A percentile compares a stretch with the other conserved stretches of the same genome.
Conservation (phyloP, 2,329 filamentous ascomycete genomes). For the Colletotrichum truncatum region DNA sequence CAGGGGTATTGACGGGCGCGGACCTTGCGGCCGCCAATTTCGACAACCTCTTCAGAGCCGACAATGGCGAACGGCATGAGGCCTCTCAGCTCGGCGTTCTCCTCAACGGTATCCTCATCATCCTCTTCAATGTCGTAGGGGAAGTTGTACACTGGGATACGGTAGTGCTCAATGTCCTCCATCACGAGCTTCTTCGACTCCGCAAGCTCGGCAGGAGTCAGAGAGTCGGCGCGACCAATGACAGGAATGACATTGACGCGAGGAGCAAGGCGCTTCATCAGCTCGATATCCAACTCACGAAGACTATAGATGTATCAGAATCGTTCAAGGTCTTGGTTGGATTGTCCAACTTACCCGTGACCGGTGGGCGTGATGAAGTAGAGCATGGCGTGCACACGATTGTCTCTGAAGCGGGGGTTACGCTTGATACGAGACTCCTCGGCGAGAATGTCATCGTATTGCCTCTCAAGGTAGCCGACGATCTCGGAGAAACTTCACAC, state of each 20-base stretch:
- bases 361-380: slow-evolving; percentile 99
- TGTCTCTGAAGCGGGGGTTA: slow-evolving; percentile 99
- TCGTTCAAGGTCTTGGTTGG: neutral
- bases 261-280: slow-evolving; percentile 98
- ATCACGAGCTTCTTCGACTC: slow-evolving; percentile 99
- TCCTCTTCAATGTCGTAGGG: slow-evolving; percentile 99
- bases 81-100: slow-evolving; percentile 96
- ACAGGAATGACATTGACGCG: slow-evolving; percentile 99
- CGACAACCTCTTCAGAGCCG: slow-evolving; percentile 93
- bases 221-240: slow-evolving; percentile 97
- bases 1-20: slow-evolving; percentile 98
- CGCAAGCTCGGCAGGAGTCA: slow-evolving; percentile 94
- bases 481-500: slow-evolving; percentile 88
- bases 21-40: slow-evolving; percentile 91
- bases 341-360: slow-evolving; percentile 72
- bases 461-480: slow-evolving; percentile 96
- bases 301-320: slow-evolving; percentile 65
- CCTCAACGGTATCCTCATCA: slow-evolving; percentile 98
- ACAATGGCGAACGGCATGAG: slow-evolving; percentile 99
- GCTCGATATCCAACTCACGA: slow-evolving; percentile 97
- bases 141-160: slow-evolving; percentile 99
- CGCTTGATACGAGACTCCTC: slow-evolving; percentile 99
- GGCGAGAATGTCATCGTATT: slow-evolving; percentile 99
- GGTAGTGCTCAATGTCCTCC: slow-evolving; percentile 99
- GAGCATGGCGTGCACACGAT: slow-evolving; percentile 96